Percentiles rank a stretch among this genome's conserved stretches.
phyloP scores from a whole-genome alignment of 805 yeast species.

The Tetrapisispora namnaoensis region DNA sequence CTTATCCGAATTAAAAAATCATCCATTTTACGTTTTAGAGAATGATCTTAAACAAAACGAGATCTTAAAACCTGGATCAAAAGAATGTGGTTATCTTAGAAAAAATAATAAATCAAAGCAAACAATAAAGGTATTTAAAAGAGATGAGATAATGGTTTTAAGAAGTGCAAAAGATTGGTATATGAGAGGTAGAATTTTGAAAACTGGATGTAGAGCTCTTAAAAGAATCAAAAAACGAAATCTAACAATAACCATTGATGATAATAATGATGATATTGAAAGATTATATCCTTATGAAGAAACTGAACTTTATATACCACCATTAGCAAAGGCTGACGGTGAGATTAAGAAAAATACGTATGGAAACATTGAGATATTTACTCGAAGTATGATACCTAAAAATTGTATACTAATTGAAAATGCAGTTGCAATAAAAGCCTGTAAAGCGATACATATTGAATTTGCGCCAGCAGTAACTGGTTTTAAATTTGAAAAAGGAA shows the following conservation, averaged over 20 bases:
- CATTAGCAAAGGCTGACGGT: conserved; percentile 52
- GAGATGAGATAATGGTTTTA: conserved; percentile 53
- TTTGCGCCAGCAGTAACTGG: conserved; percentile 83
- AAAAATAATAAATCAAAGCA: conserved; percentile 30
- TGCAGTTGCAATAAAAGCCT: conserved; percentile 57
- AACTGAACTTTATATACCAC: conserved; percentile 62
- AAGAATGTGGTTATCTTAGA: conserved; percentile 60
- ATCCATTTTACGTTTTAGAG: conserved; percentile 78
- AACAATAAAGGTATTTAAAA: conserved; percentile 53
- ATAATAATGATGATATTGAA: conserved; percentile 46
- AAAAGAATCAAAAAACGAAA: conserved; percentile 34
- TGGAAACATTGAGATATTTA: conserved; percentile 78
- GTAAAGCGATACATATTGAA: conserved; percentile 57
- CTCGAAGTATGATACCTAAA: conserved; percentile 70
- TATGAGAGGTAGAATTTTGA: conserved; percentile 64
- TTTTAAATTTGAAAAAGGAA: conserved; percentile 55
- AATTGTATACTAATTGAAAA: conserved; percentile 58
- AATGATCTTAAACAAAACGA: conserved; percentile 66
- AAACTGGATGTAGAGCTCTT: conserved; percentile 58
- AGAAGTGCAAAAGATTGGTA: conserved; percentile 82
- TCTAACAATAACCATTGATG: conserved; percentile 19
- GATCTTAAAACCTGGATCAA: conserved; percentile 52
- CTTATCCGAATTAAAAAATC: conserved; percentile 72
- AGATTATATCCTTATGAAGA: conserved; percentile 70
- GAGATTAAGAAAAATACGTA: conserved; percentile 62